These are phyloP conservation scores for Penicillium verrucosum DNA, from an alignment of 2,329 filamentous ascomycete genomes.

Conservation along the genomic window DNA sequence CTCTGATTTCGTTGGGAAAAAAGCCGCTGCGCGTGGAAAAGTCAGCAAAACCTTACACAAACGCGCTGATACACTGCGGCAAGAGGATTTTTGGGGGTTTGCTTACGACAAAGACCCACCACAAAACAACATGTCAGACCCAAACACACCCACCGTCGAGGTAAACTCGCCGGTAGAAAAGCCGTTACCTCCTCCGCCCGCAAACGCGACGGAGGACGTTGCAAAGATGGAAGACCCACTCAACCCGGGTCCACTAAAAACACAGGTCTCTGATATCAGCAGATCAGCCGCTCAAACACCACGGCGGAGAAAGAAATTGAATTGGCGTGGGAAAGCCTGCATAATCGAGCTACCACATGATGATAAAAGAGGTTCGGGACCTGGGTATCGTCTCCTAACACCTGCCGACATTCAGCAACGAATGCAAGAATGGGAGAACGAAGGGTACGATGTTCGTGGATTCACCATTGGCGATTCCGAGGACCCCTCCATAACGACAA, in stretches of 20 bases:
- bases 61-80: constrained; percentile 42
- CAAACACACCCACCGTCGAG: constrained; percentile 20
- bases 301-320: constrained; percentile 64
- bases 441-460: constrained; percentile 44
- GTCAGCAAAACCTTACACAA: constrained; percentile 35
- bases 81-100: constrained; percentile 47
- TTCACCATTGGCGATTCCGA: constrained; percentile 37
- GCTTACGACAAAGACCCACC: constrained; percentile 42
- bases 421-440: constrained; percentile 41
- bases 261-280: constrained; percentile 15
- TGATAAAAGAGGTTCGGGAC: constrained; percentile 58
- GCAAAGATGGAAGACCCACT: constrained; percentile 2
- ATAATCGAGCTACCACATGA: constrained; percentile 67
- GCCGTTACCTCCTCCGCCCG: constrained; percentile 39
- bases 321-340: constrained; percentile 73
- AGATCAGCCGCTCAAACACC: constrained; percentile 29
- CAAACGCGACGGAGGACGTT: constrained; percentile 9
- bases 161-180: constrained; percentile 36
- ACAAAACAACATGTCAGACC: constrained; percentile 34
- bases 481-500: constrained; percentile 25
- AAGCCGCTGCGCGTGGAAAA: constrained; percentile 24
- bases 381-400: constrained; percentile 38
- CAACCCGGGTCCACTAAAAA: constrained; percentile 13
- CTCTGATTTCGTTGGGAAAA: constrained; percentile 34
- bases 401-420: constrained; percentile 39